Conservation (phyloP, 1,284 basidiomycete genomes). For the Apiotrichum porosum region DNA sequence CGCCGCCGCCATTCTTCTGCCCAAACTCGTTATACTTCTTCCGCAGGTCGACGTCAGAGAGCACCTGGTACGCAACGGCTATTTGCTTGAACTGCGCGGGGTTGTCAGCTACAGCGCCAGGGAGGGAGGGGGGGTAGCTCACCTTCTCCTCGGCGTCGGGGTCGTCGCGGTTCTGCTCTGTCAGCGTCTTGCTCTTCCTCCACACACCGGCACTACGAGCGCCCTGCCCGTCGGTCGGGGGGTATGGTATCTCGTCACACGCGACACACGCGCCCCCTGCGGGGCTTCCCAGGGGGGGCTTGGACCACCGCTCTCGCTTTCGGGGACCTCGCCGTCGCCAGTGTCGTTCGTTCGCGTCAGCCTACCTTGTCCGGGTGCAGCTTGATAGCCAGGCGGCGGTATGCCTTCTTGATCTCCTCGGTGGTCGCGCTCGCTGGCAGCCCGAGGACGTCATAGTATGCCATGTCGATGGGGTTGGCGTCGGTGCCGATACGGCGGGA, state of each 20-base stretch:
- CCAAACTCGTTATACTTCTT: conserved; percentile 87
- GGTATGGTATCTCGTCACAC: too few relatives aligned
- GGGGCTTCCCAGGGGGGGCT: too few relatives aligned
- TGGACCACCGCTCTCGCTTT: too few relatives aligned
- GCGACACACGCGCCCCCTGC: too few relatives aligned
- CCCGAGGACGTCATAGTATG: conserved; percentile 63
- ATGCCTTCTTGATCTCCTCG: conserved; percentile 81
- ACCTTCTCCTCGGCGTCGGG: conserved; percentile 79
- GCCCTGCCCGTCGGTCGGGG: too few relatives aligned
- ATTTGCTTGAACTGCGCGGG: conserved; percentile 66
- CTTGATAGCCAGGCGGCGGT: conserved; percentile 90
- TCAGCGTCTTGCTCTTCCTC: too few relatives aligned
- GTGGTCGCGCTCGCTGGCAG: conserved; percentile 36
- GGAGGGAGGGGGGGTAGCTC: conserved; percentile 17
- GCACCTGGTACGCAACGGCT: conserved; percentile 74
- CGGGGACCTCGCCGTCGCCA: too few relatives aligned
- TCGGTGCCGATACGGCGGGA: conserved; percentile 70
- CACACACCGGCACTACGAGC: not conserved
- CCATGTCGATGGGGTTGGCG: conserved; percentile 80
- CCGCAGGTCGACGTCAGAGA: conserved; percentile 78
- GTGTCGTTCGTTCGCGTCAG: not conserved
- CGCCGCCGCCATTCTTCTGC: conserved; percentile 47
- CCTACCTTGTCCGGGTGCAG: conserved; percentile 53
- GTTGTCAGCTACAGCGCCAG: too few relatives aligned
- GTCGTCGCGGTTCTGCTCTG: conserved; percentile 76